Base-by-base conservation (phyloP, 345 rosid genomes). In the Rhodamnia rubescens region DNA sequence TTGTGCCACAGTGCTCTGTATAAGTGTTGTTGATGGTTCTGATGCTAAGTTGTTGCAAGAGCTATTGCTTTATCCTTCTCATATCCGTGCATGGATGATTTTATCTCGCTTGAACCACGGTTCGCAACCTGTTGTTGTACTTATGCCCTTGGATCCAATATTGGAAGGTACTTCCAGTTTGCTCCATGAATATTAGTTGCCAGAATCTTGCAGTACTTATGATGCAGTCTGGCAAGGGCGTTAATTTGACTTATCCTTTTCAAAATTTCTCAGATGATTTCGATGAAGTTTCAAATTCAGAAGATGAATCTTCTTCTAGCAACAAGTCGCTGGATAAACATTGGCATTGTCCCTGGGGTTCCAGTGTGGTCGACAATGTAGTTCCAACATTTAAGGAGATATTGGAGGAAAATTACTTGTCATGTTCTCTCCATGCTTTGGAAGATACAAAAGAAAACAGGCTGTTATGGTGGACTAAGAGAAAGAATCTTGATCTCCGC, bases 301-400 rank as follows among this genome's bases (percentile, higher is more conserved):
- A 85, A 84, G 85, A 85, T 81, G 86, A 57, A 83, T 87, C 91
- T 74, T 83, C 86, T 50, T 52, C 54, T 58, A 89, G 89, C 86
- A 83, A 69, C 81, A 86, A 91, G 85, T 88, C 85, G 36, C 81
- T 74, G 83, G 92, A 55, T 81, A 91, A 89, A 83, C 89, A 86
- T 29, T 96, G 99, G 99, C 92, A 86, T 85, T 97, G 99, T 86
- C 98, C 99, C 36, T 95, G 98, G 99, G 95, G 94, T 89, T 88
- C 89, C 74, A 83, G 94, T 12, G 87, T 92, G 75, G 89, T 94
- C 83, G 96, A 97, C 92, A 92, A 92, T 85, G 93, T 93, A 53
- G 95, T 93, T 84, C 98, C 99, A 29, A 90, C 91, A 81, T 97
- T 94, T 88, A 95, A 90, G 92, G 85, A 86, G 89, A 94, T 97